Evolutionary conservation across 495 filamentous ascomycete species (phyloP), one percentile per base, ranked within the genome.

Genomic region (Penicillium egyptiacum): DNA sequence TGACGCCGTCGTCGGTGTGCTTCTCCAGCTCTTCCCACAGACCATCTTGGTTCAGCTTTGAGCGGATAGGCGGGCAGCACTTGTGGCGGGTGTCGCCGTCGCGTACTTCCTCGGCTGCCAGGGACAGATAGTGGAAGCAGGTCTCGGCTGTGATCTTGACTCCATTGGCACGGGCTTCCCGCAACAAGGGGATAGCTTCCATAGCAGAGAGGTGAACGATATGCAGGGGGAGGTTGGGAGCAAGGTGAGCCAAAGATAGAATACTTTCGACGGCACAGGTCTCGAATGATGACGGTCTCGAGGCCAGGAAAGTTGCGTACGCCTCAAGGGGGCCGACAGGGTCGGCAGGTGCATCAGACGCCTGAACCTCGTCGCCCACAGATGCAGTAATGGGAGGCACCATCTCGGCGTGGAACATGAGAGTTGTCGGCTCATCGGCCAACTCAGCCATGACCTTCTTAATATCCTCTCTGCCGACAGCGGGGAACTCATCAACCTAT

Each of bases 331-430:
- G 85, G 2, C 93, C 93, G 50, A 80, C 78, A 0, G 90, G 92
- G 16, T 80, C 85, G 14, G 86, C 72, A 8, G 91, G 92, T 28
- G 91, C 86, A 0, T 82, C 75, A 0, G 91, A 91, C 43, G 67
- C 74, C 62, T 91, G 89, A 12, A 88, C 87, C 16, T 83, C 83
- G 67, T 95, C 90, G 42, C 90, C 89, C 11, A 92, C 88, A 0
- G 91, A 92, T 58, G 84, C 84, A 42, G 89, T 76, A 57, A 92
- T 88, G 4, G 93, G 92, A 2, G 94, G 94, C 20, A 96, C 86
- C 92, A 96, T 97, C 74, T 98, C 94, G 19, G 94, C 94, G 65
- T 98, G 94, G 75, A 98, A 98, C 93, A 98, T 97, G 42, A 98
- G 78, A 0, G 90, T 93, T 16, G 94, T 98, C 43, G 89, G 81